These are phyloP conservation scores for Diplogelasinospora grovesii DNA, from an alignment of 495 filamentous ascomycete species.

Conservation along the genomic window DNA sequence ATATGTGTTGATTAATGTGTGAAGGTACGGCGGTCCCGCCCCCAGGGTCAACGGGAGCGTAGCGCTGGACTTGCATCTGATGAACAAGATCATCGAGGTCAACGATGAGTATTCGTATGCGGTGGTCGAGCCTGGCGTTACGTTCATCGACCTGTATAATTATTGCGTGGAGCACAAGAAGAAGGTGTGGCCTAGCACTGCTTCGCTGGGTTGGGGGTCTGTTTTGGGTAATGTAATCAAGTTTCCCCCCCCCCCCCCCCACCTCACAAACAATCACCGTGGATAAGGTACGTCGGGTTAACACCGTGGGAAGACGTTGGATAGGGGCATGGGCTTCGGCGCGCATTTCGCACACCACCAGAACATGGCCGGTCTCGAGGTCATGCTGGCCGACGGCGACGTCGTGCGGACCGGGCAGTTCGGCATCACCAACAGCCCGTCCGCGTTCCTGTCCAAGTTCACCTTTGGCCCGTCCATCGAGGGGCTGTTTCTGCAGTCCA, in stretches of 20 bases:
- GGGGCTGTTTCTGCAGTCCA: slow-evolving; percentile 44
- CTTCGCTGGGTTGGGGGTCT: slow-evolving; percentile 52
- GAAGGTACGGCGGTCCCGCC: slow-evolving; percentile 55
- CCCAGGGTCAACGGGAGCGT: slow-evolving; percentile 46
- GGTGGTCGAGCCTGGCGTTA: slow-evolving; percentile 51
- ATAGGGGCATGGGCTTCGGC: slow-evolving; percentile 40
- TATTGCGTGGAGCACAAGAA: slow-evolving; percentile 42
- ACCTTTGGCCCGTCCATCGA: slow-evolving; percentile 43
- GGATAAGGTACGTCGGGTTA: no score
- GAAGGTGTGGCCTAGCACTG: slow-evolving; percentile 48
- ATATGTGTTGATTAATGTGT: no score
- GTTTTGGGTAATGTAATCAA: slow-evolving; percentile 46
- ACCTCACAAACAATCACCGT: not conserved
- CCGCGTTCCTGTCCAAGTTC: slow-evolving; percentile 40
- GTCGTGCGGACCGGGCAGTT: slow-evolving; percentile 46
- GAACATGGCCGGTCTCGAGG: slow-evolving; percentile 41
- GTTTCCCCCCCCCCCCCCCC: not conserved
- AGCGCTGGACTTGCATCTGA: slow-evolving; percentile 48
- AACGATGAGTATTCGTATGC: slow-evolving; percentile 47
- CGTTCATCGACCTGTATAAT: slow-evolving; percentile 47
- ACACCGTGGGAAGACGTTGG: slow-evolving; percentile 25
- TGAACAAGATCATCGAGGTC: slow-evolving; percentile 51
- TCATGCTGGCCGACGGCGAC: slow-evolving; percentile 43
- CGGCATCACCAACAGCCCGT: slow-evolving; percentile 36
- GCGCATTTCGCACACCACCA: slow-evolving; percentile 44